A percentile compares a stretch with the other conserved stretches of the same genome.
Conservation (phyloP, 2,329 filamentous ascomycete genomes). For the Chaetomium globosum region DNA sequence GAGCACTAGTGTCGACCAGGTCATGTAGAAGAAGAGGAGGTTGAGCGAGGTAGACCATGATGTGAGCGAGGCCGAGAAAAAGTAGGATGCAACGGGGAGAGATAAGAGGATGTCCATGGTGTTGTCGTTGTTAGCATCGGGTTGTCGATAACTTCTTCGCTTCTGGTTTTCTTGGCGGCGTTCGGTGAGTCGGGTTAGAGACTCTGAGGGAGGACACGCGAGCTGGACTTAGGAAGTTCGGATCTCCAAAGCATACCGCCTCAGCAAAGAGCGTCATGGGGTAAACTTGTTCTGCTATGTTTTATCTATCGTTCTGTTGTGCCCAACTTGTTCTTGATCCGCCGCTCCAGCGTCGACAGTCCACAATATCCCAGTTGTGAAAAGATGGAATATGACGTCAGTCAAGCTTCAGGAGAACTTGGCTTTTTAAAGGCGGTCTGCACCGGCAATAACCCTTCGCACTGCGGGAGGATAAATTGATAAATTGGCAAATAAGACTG, state of each 20-base stretch:
- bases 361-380: background rate
- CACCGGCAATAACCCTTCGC: background rate
- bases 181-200: background rate
- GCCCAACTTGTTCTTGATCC: background rate
- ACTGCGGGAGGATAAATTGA: too few species aligned
- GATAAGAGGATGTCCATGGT: constrained; percentile 69
- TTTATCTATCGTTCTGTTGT: background rate
- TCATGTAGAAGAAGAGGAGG: constrained; percentile 85
- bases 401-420: background rate
- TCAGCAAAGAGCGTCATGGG: background rate
- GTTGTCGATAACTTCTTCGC: too few species aligned
- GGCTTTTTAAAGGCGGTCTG: background rate
- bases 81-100: constrained; percentile 70
- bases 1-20: constrained; percentile 81
- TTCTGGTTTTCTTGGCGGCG: background rate
- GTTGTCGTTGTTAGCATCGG: background rate
- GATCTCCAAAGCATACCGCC: background rate
- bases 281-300: background rate
- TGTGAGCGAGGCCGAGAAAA: constrained; percentile 62
- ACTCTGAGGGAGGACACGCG: background rate
- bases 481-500: too few species aligned
- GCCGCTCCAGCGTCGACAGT: background rate
- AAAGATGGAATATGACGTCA: background rate
- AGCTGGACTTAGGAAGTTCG: background rate
- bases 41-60: constrained; percentile 81